Evolutionary conservation across 2,329 filamentous ascomycete genomes (phyloP), one percentile per base, ranked within the genome.

Genomic region (Chrysosporium queenslandicum): DNA sequence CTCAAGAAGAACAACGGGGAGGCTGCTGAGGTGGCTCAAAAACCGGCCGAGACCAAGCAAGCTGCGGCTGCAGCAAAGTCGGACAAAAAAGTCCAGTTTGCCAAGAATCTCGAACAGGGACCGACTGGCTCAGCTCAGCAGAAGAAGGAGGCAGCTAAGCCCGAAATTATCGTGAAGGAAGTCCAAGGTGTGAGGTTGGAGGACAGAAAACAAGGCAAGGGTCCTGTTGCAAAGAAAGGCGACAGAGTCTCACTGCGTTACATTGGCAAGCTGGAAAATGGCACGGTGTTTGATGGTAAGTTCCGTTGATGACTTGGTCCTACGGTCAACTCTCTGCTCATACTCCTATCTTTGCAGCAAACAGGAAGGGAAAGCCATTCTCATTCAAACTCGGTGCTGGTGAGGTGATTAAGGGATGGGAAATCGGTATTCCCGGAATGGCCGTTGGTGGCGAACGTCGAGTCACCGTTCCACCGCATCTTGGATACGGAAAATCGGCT

Each of bases 291-390:
- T 66, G 91, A 97, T 73, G 79, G 86, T 89, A 74, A 77, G 84
- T 79, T 29, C 32, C 34, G n/a, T 37, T 14, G 30, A 20, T 45
- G 47, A 11, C 37, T 32, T 12, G 21, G 29, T 42, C 2, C n/a
- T 27, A 41, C 6, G 14, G n/a, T 11, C 27, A 7, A 23, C 34
- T 16, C 37, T 21, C 32, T 40, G 40, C 36, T 51, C 50, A 57
- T 39, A 41, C 2, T n/a, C n/a, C 11, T 32, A 46, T 32, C 20
- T 3, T 45, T 58, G 40, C 63, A 90, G 87, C 89, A 71, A 97
- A 98, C 80, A 98, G 97, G 80, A 96, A 94, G 77, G 92, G 92
- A 64, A 90, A 94, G 77, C 91, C 94, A 54, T 98, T 98, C 76
- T 80, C 79, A 60, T 97, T 97, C 82, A 94, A 91, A 78, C 82